phyloP scores from a whole-genome alignment of 1,139 yeast genomes.

The Diutina scorzettiae region DNA sequence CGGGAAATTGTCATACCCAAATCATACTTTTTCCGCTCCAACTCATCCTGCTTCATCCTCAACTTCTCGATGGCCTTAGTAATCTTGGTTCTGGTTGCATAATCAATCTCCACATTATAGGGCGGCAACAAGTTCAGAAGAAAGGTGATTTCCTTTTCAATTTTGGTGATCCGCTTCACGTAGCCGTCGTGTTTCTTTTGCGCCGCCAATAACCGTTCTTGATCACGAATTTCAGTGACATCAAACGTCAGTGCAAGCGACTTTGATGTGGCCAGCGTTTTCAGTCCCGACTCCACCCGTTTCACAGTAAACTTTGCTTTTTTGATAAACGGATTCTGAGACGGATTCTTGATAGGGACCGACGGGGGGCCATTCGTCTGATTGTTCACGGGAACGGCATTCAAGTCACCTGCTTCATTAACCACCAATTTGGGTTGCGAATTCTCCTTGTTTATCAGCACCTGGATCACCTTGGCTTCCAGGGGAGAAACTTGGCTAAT shows the following conservation, averaged over 20 bases:
- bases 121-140: constrained; percentile 33
- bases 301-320: constrained; percentile 3
- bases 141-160: constrained; percentile 30
- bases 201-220: constrained; percentile 10
- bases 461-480: not conserved
- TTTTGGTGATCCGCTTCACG: constrained; percentile 21
- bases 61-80: constrained; percentile 32
- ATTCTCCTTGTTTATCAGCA: constrained; percentile 3
- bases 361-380: too few species aligned
- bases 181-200: constrained; percentile 29
- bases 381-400: too few species aligned
- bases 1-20: constrained; percentile 34
- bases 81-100: constrained; percentile 30
- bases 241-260: not conserved
- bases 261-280: not conserved
- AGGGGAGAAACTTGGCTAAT: not conserved
- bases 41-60: constrained; percentile 28
- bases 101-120: constrained; percentile 33
- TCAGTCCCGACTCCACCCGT: not conserved
- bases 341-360: too few species aligned
- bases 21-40: constrained; percentile 31
- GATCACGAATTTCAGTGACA: not conserved
- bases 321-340: constrained; percentile 2
- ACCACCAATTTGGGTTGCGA: constrained; percentile 2
- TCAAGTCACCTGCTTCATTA: too few species aligned